These are phyloP conservation scores for Paraphysoderma sedebokerense DNA, from an alignment of 371 early-diverging fungal genomes.

Conservation along the genomic window DNA sequence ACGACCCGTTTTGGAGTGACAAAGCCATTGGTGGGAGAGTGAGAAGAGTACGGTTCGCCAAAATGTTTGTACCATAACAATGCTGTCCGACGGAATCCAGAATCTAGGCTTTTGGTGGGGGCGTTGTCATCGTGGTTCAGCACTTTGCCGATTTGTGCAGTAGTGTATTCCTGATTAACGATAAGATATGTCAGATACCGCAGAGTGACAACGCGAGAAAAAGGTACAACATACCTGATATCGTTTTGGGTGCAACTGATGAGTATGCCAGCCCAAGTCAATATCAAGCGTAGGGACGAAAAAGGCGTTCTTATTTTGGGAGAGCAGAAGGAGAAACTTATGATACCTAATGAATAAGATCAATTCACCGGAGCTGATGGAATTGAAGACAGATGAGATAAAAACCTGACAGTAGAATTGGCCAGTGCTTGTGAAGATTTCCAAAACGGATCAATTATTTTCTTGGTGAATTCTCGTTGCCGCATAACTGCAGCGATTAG, in stretches of 20 bases:
- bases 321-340: conserved; percentile 13
- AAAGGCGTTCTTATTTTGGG: conserved; percentile 6
- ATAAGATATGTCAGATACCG: too few relatives aligned
- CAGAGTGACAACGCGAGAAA: too few relatives aligned
- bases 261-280: conserved; percentile 24
- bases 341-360: conserved; percentile 10
- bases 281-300: conserved; percentile 24
- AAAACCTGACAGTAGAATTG: too few relatives aligned
- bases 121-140: conserved; percentile 18
- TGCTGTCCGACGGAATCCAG: conserved; percentile 8
- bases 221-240: too few relatives aligned
- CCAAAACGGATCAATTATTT: conserved; percentile 14
- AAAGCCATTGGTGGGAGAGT: neutral
- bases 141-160: conserved; percentile 1
- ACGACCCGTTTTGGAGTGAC: neutral
- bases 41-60: conserved; percentile 1
- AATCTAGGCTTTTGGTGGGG: conserved; percentile 2
- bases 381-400: too few relatives aligned
- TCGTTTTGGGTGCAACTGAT: conserved; percentile 10
- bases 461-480: conserved; percentile 16
- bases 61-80: conserved; percentile 10
- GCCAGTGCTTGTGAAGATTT: too few relatives aligned
- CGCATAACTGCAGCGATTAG: conserved; percentile 17
- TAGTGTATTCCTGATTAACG: conserved; percentile 6
- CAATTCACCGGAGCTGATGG: too few relatives aligned